These are phyloP conservation scores for Microthlaspi erraticum DNA, from an alignment of 345 rosid species.

Conservation along the genomic window DNA sequence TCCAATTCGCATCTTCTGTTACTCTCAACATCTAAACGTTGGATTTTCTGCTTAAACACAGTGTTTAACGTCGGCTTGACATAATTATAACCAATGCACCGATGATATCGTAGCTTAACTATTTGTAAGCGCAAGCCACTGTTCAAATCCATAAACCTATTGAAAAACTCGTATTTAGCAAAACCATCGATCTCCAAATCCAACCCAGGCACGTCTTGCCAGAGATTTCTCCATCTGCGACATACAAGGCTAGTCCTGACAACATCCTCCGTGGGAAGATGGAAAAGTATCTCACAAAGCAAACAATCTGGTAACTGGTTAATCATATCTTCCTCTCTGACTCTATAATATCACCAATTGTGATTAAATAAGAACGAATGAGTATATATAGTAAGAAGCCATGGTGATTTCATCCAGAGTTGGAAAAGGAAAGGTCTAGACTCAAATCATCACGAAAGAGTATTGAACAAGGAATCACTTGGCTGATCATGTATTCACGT, in stretches of 20 bases:
- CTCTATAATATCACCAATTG: too few species aligned
- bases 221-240: slow-evolving; percentile 21
- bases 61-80: not conserved
- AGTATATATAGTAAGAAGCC: too few species aligned
- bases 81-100: not conserved
- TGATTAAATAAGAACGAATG: too few species aligned
- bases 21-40: slow-evolving; percentile 9
- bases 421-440: too few species aligned
- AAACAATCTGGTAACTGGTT: slow-evolving; percentile 18
- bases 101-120: slow-evolving; percentile 9
- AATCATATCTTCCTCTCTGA: slow-evolving; percentile 9
- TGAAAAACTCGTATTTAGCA: not conserved
- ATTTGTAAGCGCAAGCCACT: not conserved
- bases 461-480: too few species aligned
- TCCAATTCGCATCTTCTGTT: too few species aligned
- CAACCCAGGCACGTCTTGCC: not conserved
- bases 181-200: not conserved
- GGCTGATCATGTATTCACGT: too few species aligned
- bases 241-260: slow-evolving; percentile 12
- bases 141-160: not conserved
- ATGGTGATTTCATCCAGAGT: too few species aligned
- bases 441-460: too few species aligned
- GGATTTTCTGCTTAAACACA: not conserved
- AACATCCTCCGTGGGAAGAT: slow-evolving; percentile 16
- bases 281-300: slow-evolving; percentile 1